Conservation (phyloP, 2,329 filamentous ascomycete genomes). For the Celoporthe dispersa region DNA sequence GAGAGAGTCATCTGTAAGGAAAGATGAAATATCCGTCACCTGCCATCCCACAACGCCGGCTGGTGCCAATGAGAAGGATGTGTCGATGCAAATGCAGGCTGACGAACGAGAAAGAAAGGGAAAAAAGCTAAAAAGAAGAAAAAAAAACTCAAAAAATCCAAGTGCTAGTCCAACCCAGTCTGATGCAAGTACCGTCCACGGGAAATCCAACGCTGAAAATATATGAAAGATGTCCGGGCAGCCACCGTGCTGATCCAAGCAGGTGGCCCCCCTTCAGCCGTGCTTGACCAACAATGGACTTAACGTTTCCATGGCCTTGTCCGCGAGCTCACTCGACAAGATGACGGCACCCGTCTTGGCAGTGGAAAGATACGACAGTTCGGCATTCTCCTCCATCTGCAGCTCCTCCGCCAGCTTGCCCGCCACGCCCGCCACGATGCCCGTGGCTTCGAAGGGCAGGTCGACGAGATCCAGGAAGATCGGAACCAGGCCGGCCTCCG, state of each 20-base stretch:
- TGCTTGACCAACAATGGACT: constrained; percentile 52
- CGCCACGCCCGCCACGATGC: constrained; percentile 93
- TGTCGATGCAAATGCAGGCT: constrained; percentile 4
- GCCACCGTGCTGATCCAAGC: not conserved
- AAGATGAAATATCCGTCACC: not conserved
- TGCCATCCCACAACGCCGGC: constrained; percentile 19
- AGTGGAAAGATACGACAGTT: constrained; percentile 90
- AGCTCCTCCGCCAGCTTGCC: constrained; percentile 79
- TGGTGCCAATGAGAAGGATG: constrained; percentile 8
- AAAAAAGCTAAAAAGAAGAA: not conserved
- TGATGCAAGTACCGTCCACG: not conserved
- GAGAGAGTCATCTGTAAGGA: not conserved
- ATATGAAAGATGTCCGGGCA: not conserved
- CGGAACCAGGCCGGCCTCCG: constrained; percentile 74
- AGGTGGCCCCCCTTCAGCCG: not conserved
- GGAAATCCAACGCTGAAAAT: not conserved
- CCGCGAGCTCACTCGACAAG: constrained; percentile 73
- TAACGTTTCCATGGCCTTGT: constrained; percentile 74
- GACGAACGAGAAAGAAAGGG: not conserved
- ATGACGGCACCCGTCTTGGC: constrained; percentile 89
- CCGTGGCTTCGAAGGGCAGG: constrained; percentile 84
- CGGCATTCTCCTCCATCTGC: constrained; percentile 59
- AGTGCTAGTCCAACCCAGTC: not conserved
- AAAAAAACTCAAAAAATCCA: not conserved
- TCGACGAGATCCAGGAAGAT: constrained; percentile 85